Percentiles rank a stretch among this genome's conserved stretches.
These are phyloP conservation scores for Paecilomyces variotii DNA, from an alignment of 2,329 filamentous ascomycete genomes.

Conservation along the genomic window DNA sequence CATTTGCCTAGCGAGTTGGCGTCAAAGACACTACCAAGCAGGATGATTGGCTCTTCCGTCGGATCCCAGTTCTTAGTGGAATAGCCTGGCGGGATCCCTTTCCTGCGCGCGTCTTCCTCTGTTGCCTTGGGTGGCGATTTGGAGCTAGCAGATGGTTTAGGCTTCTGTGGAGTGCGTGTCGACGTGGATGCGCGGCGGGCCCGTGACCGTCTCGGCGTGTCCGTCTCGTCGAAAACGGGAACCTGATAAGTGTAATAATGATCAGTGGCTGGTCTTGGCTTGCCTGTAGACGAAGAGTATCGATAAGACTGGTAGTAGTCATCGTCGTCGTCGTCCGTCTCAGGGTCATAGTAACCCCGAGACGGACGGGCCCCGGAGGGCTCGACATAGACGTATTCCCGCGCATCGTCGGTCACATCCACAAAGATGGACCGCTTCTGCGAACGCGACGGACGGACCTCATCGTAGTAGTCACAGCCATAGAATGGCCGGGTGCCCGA, in stretches of 20 bases:
- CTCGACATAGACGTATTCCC: constrained; percentile 40
- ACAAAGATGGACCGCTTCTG: constrained; percentile 48
- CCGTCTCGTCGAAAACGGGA: constrained; percentile 48
- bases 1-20: constrained; percentile 96
- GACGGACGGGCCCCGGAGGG: constrained; percentile 32
- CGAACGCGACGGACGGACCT: constrained; percentile 30
- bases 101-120: constrained; percentile 55
- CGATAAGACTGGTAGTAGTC: constrained; percentile 15
- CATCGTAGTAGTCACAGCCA: constrained; percentile 19
- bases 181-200: constrained; percentile 49
- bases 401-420: constrained; percentile 48
- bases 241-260: constrained; percentile 47
- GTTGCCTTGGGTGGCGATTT: constrained; percentile 46
- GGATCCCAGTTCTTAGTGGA: constrained; percentile 99
- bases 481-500: constrained; percentile 26
- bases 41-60: constrained; percentile 82
- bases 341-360: constrained; percentile 13
- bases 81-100: constrained; percentile 77
- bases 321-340: constrained; percentile 14
- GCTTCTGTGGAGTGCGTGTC: constrained; percentile 36
- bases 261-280: constrained; percentile 40
- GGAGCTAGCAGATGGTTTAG: constrained; percentile 28
- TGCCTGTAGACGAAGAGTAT: constrained; percentile 27
- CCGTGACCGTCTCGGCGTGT: constrained; percentile 40
- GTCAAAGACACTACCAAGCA: constrained; percentile 92